These are phyloP conservation scores for Leishmania major DNA, from an alignment of 208 protist genomes.

Conservation along the genomic window DNA sequence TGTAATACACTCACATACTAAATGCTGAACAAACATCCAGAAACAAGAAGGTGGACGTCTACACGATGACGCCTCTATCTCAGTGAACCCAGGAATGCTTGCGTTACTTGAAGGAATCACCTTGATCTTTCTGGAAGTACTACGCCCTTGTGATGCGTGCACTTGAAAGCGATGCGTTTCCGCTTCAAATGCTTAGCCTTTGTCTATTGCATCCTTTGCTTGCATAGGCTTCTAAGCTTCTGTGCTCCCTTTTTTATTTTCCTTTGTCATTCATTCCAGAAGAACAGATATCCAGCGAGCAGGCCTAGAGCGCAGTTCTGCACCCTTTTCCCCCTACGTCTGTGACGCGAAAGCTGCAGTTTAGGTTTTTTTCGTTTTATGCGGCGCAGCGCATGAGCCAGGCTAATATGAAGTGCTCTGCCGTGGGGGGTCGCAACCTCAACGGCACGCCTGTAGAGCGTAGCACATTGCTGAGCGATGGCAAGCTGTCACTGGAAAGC, in stretches of 20 bases:
- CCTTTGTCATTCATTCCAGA: not conserved
- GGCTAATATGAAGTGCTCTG: not conserved
- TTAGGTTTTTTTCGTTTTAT: not conserved
- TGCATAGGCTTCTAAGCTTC: not conserved
- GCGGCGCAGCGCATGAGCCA: not conserved
- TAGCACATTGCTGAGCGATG: not conserved
- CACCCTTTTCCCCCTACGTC: not conserved
- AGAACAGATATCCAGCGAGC: not conserved
- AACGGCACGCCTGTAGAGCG: not conserved
- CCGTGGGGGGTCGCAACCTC: not conserved
- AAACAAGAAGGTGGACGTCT: not conserved
- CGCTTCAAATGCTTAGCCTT: not conserved
- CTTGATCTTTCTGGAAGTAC: not conserved
- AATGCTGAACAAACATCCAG: not conserved
- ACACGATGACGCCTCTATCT: not conserved
- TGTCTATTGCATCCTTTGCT: not conserved
- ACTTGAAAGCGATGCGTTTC: not conserved
- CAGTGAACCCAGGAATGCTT: not conserved
- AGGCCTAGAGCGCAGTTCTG: not conserved
- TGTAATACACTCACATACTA: conserved; percentile 27
- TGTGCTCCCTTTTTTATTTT: not conserved
- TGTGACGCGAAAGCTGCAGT: not conserved
- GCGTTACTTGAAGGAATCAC: no score
- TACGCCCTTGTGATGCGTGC: not conserved
- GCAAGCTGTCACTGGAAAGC: conserved; percentile 21